Conservation (phyloP, 257 asterid genomes). For the Misopates orontium region DNA sequence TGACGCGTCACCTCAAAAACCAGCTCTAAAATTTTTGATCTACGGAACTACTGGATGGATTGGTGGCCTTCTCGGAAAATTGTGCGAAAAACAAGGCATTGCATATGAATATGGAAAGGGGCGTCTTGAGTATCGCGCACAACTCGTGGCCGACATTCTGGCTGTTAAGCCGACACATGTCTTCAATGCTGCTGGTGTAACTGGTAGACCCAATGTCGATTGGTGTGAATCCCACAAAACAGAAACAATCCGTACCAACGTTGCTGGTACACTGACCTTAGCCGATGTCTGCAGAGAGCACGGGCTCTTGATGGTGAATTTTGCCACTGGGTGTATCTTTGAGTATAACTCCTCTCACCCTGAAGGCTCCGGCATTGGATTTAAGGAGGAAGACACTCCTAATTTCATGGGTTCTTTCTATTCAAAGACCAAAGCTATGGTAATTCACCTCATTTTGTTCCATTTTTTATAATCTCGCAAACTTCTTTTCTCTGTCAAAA, state of each 20-base stretch:
- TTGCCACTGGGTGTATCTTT: slow-evolving; percentile 93
- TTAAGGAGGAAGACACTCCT: slow-evolving; percentile 88
- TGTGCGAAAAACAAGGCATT: slow-evolving; percentile 90
- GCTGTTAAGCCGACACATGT: slow-evolving; percentile 86
- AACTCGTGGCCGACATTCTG: slow-evolving; percentile 60
- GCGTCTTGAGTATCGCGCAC: slow-evolving; percentile 73
- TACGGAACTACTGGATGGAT: slow-evolving; percentile 96
- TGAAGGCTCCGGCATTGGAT: slow-evolving; percentile 91
- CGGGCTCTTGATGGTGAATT: slow-evolving; percentile 70
- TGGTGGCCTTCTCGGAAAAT: slow-evolving; percentile 89
- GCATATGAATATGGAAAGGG: slow-evolving; percentile 84
- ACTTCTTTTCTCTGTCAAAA: neutral
- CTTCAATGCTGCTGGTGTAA: slow-evolving; percentile 95
- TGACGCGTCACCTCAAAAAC: slow-evolving; percentile 42
- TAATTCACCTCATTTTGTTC: slow-evolving; percentile 32
- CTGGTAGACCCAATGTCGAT: slow-evolving; percentile 98
- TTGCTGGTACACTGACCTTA: slow-evolving; percentile 84
- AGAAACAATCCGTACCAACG: slow-evolving; percentile 87
- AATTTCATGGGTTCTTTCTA: slow-evolving; percentile 90
- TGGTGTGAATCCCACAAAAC: slow-evolving; percentile 94
- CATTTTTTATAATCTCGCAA: slow-evolving; percentile 1
- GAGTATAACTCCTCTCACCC: slow-evolving; percentile 84
- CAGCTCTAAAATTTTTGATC: slow-evolving; percentile 77
- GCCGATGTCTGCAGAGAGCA: slow-evolving; percentile 91
- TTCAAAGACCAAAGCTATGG: slow-evolving; percentile 99